A percentile compares a stretch with the other conserved stretches of the same genome.
These are phyloP conservation scores for Cystobasidium tubakii DNA, from an alignment of 768 basidiomycete species.

Conservation along the genomic window DNA sequence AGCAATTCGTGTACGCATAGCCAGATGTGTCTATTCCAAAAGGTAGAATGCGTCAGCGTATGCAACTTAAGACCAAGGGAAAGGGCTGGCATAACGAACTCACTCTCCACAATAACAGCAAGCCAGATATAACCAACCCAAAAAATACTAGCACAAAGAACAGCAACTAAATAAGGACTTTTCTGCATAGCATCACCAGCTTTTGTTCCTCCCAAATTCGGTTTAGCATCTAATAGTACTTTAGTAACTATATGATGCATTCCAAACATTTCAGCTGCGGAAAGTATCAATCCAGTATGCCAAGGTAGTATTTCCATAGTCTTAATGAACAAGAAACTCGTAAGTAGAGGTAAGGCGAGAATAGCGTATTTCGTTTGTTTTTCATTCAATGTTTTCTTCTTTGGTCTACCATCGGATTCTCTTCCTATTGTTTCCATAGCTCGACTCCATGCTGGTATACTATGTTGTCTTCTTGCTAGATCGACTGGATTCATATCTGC, in stretches of 20 bases:
- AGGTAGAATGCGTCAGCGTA: no score
- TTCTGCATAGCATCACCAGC: slow-evolving; percentile 76
- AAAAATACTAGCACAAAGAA: slow-evolving; percentile 74
- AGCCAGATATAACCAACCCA: slow-evolving; percentile 84
- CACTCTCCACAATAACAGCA: slow-evolving; percentile 67
- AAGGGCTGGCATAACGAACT: slow-evolving; percentile 43
- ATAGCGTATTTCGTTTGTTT: slow-evolving; percentile 50
- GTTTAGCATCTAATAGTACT: slow-evolving; percentile 64
- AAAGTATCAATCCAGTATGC: slow-evolving; percentile 79
- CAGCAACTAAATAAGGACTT: slow-evolving; percentile 87
- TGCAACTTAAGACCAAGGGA: no score
- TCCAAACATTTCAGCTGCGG: slow-evolving; percentile 77
- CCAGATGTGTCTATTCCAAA: slow-evolving; percentile 62
- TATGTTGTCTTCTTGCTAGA: slow-evolving; percentile 90
- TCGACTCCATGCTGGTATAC: slow-evolving; percentile 78
- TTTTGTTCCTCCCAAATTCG: slow-evolving; percentile 49
- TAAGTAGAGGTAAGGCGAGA: slow-evolving; percentile 69
- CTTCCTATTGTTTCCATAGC: slow-evolving; percentile 82
- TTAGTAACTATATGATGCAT: slow-evolving; percentile 89
- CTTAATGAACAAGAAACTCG: slow-evolving; percentile 75
- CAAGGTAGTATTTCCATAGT: slow-evolving; percentile 77
- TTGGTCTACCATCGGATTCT: slow-evolving; percentile 66
- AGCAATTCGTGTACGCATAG: slow-evolving; percentile 67
- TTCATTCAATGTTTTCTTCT: slow-evolving; percentile 65
- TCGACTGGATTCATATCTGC: slow-evolving; percentile 83